These are phyloP conservation scores for Populus nigra DNA, from an alignment of 345 rosid genomes.

Conservation along the genomic window DNA sequence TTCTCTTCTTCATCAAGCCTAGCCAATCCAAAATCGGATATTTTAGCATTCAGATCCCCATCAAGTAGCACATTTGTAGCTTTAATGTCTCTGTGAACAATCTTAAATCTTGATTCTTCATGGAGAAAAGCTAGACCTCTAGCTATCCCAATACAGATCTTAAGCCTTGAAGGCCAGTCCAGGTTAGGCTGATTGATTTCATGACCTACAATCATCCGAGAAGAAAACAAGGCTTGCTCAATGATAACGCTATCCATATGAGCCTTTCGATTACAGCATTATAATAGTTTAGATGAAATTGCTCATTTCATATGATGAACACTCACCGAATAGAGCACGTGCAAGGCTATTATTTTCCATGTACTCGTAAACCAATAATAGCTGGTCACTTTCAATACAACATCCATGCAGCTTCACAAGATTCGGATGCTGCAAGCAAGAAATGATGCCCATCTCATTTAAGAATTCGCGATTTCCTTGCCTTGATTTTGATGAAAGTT, in stretches of 20 bases:
- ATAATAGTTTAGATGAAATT: not conserved
- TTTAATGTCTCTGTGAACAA: conserved; percentile 38
- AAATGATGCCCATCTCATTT: conserved; percentile 59
- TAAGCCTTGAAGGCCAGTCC: conserved; percentile 31
- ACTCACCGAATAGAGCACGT: conserved; percentile 44
- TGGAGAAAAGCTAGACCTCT: conserved; percentile 38
- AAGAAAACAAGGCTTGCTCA: not conserved
- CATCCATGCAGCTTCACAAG: conserved; percentile 56
- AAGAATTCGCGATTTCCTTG: conserved; percentile 62
- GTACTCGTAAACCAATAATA: conserved; percentile 56
- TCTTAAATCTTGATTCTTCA: conserved; percentile 34
- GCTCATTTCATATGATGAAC: not conserved
- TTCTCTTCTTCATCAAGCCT: conserved; percentile 33
- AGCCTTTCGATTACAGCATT: not conserved
- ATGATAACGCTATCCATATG: not conserved
- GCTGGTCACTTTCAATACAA: conserved; percentile 52
- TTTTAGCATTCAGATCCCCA: conserved; percentile 31
- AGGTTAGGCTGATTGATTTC: conserved; percentile 17
- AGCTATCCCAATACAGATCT: conserved; percentile 34
- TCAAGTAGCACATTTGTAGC: conserved; percentile 34
- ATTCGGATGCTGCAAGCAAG: conserved; percentile 58
- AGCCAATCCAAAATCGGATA: conserved; percentile 39
- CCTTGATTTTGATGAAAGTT: conserved; percentile 48
- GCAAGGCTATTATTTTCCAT: conserved; percentile 57
- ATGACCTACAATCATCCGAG: conserved; percentile 7